Conservation (phyloP, 768 basidiomycete genomes). For the Suillus alpinus region DNA sequence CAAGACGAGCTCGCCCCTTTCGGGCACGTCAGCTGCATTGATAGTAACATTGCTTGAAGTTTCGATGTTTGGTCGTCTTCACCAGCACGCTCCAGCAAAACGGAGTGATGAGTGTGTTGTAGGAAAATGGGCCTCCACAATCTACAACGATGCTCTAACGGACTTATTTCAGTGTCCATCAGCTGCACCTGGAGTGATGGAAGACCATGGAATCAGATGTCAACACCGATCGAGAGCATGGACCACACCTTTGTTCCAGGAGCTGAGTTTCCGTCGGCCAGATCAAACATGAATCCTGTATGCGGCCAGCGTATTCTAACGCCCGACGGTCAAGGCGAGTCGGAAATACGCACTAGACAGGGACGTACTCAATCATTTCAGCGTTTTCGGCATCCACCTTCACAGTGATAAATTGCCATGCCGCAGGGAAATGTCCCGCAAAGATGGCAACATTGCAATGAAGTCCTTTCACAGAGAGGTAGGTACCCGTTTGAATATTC, state of each 20-base stretch:
- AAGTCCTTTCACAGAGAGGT: slow-evolving; percentile 17
- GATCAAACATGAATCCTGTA: slow-evolving; percentile 25
- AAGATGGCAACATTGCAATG: slow-evolving; percentile 7
- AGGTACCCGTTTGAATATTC: slow-evolving; percentile 31
- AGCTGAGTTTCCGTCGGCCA: slow-evolving; percentile 22
- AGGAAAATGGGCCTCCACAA: neutral
- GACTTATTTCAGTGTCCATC: too few species aligned
- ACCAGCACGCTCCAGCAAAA: neutral
- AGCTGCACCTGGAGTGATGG: neutral
- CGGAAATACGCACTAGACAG: neutral
- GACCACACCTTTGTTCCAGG: slow-evolving; percentile 28
- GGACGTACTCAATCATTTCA: slow-evolving; percentile 23
- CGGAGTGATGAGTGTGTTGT: neutral
- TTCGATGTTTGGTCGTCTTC: neutral
- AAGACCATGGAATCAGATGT: neutral
- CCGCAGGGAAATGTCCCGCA: slow-evolving; percentile 26
- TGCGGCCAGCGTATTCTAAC: slow-evolving; percentile 29
- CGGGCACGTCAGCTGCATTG: neutral
- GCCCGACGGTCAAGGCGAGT: neutral
- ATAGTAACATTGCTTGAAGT: neutral
- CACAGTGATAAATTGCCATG: slow-evolving; percentile 27
- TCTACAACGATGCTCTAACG: neutral
- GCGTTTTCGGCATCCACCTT: slow-evolving; percentile 24
- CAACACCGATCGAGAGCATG: neutral
- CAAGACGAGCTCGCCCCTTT: neutral